Evolutionary conservation across 179 eudicot species (phyloP).

Genomic region (Actinidia arguta): DNA sequence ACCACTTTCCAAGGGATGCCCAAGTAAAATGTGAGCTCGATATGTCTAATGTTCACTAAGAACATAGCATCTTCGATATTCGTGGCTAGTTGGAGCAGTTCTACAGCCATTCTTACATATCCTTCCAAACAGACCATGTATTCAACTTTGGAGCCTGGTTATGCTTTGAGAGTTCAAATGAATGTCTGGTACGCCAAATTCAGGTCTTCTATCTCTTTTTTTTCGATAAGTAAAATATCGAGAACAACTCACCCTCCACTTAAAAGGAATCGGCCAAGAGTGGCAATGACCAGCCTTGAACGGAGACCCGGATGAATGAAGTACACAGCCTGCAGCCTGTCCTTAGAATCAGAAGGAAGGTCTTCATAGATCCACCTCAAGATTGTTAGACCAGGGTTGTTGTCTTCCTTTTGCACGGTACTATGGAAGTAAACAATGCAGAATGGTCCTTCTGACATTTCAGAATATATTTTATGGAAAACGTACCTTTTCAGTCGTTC

Average conservation of each 20-base stretch:
- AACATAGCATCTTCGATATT: background rate
- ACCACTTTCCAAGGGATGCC: background rate
- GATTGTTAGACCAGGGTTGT: conserved; percentile 88
- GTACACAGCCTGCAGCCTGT: conserved; percentile 87
- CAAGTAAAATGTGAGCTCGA: background rate
- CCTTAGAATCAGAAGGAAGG: conserved; percentile 77
- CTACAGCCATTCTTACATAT: background rate
- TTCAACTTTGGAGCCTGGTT: background rate
- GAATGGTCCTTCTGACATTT: conserved; percentile 84
- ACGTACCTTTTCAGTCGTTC: conserved; percentile 87
- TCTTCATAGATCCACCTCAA: conserved; percentile 97
- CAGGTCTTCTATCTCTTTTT: background rate
- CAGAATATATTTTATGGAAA: conserved; percentile 68
- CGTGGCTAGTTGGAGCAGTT: background rate
- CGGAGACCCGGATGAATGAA: conserved; percentile 95
- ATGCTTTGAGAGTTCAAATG: background rate
- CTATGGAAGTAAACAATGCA: conserved; percentile 84
- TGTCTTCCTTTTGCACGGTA: conserved; percentile 84
- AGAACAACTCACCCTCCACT: conserved; percentile 81
- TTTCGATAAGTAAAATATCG: background rate
- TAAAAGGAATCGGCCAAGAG: conserved; percentile 86
- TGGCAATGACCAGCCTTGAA: conserved; percentile 89
- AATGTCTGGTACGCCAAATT: too few species aligned
- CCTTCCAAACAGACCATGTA: conserved; percentile 2
- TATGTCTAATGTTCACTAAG: too few species aligned